Conservation (phyloP, 176 grass and related monocot species). For the Urochloa ruziziensis region DNA sequence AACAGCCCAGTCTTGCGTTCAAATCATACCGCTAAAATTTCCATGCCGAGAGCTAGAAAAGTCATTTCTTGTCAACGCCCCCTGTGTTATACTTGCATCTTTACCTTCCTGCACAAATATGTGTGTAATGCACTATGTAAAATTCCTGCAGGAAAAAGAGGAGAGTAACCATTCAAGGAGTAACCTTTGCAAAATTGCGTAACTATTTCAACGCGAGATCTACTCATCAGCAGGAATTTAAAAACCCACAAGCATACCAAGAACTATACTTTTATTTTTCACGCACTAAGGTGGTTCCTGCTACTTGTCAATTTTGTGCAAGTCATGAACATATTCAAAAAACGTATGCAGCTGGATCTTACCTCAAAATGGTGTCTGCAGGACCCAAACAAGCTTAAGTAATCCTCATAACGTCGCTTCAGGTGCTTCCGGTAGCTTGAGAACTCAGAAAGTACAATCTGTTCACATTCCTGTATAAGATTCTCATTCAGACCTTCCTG, state of each 20-base stretch:
- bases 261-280: constrained; percentile 1
- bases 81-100: constrained; percentile 60
- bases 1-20: neutral
- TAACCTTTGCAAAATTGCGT: constrained; percentile 40
- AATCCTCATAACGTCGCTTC: constrained; percentile 53
- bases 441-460: constrained; percentile 67
- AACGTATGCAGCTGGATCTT: constrained; percentile 3
- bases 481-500: constrained; percentile 60
- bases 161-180: constrained; percentile 57
- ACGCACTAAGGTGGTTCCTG: neutral
- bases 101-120: constrained; percentile 78
- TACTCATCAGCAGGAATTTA: neutral
- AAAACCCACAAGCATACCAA: neutral
- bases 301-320: neutral
- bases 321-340: neutral
- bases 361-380: constrained; percentile 59
- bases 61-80: constrained; percentile 51
- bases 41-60: constrained; percentile 71
- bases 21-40: constrained; percentile 68
- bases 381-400: constrained; percentile 61
- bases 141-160: constrained; percentile 62
- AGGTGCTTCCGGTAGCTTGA: constrained; percentile 57
- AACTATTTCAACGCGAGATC: constrained; percentile 10
- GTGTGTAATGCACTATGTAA: constrained; percentile 57
- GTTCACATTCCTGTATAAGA: constrained; percentile 70